Evolutionary conservation across 2,329 filamentous ascomycete genomes (phyloP).

Genomic region (Paraphaeosphaeria minitans): DNA sequence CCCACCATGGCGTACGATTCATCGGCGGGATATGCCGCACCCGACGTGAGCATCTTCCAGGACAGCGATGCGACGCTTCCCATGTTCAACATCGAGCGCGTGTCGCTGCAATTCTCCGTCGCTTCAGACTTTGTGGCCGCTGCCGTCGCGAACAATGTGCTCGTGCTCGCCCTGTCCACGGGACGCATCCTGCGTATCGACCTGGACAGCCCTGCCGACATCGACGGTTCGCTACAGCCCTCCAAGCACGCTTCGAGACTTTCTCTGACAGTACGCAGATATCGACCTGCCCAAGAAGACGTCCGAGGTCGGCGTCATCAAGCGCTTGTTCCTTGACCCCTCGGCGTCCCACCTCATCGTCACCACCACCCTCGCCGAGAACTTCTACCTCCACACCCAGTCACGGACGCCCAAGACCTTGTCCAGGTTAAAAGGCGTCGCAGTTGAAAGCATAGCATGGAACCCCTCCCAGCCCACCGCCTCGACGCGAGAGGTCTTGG

Average conservation of each 20-base stretch:
- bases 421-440: slow-evolving; percentile 80
- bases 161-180: slow-evolving; percentile 89
- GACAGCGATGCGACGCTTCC: slow-evolving; percentile 69
- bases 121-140: slow-evolving; percentile 95
- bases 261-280: slow-evolving; percentile 60
- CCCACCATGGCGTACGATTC: slow-evolving; percentile 69
- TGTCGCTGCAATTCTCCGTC: slow-evolving; percentile 92
- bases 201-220: slow-evolving; percentile 89
- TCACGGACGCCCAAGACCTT: slow-evolving; percentile 85
- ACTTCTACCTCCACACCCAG: slow-evolving; percentile 97
- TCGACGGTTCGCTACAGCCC: slow-evolving; percentile 64
- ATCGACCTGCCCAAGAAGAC: slow-evolving; percentile 96
- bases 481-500: slow-evolving; percentile 89
- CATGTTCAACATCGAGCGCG: slow-evolving; percentile 92
- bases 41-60: slow-evolving; percentile 66
- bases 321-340: slow-evolving; percentile 95
- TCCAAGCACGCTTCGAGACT: background rate
- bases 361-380: slow-evolving; percentile 89
- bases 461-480: slow-evolving; percentile 91
- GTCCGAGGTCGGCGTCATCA: slow-evolving; percentile 88
- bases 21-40: slow-evolving; percentile 73
- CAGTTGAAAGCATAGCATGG: slow-evolving; percentile 91
- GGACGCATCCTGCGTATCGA: slow-evolving; percentile 94
- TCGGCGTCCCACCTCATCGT: slow-evolving; percentile 94
- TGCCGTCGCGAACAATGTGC: slow-evolving; percentile 95